Conservation (phyloP, 345 rosid species). For the Euphorbia tirucalli region DNA sequence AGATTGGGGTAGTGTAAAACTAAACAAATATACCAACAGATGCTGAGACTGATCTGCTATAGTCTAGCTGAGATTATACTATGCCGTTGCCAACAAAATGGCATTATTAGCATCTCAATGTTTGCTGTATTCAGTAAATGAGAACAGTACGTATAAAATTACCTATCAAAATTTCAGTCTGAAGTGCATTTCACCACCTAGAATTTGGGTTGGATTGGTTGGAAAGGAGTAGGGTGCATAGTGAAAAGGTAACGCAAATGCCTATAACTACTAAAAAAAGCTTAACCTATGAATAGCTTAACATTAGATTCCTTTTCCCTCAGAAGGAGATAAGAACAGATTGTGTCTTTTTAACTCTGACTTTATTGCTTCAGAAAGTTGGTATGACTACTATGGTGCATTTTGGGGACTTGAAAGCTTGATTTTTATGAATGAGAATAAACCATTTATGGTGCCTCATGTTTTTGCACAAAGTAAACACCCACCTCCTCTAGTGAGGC, state of each 20-base stretch:
- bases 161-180: background rate
- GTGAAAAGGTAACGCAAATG: background rate
- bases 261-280: background rate
- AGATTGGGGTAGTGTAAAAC: background rate
- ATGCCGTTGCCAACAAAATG: background rate
- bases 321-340: background rate
- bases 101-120: background rate
- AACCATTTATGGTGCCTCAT: background rate
- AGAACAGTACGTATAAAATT: background rate
- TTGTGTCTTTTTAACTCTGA: background rate
- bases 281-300: background rate
- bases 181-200: background rate
- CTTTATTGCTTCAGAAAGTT: background rate
- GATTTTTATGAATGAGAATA: background rate
- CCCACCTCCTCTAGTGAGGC: conserved; percentile 96
- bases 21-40: too few species aligned
- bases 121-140: background rate
- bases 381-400: conserved; percentile 3
- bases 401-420: background rate
- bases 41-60: too few species aligned
- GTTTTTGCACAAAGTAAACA: background rate
- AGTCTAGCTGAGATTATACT: background rate
- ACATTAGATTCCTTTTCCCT: background rate
- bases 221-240: background rate
- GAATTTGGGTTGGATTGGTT: background rate